A percentile compares a stretch with the other conserved stretches of the same genome.
These are phyloP conservation scores for Thalia dealbata DNA, from an alignment of 176 grass and related monocot genomes.

Conservation along the genomic window DNA sequence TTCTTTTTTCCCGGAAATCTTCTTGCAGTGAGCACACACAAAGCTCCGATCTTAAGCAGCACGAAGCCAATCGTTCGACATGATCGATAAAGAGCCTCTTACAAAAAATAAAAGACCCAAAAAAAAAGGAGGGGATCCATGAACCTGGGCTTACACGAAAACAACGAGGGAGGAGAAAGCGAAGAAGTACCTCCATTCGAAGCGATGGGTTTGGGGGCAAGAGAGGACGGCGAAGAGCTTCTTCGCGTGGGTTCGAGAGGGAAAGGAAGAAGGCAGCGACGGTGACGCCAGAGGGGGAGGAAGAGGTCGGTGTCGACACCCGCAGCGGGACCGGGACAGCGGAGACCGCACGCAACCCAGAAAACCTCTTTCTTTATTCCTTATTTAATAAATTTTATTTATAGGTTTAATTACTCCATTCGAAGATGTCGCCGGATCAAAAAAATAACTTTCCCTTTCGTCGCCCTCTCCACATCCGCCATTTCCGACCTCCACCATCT, in stretches of 20 bases:
- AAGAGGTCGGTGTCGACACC: not conserved
- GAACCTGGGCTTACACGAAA: not conserved
- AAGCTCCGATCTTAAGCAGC: not conserved
- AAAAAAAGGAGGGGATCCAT: not conserved
- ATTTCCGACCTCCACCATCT: too few species aligned
- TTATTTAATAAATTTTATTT: not conserved
- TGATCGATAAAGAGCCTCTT: not conserved
- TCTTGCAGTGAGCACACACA: not conserved
- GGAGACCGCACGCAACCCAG: not conserved
- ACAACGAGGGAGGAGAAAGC: not conserved
- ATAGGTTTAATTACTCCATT: not conserved
- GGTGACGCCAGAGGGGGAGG: not conserved
- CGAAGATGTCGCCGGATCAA: not conserved
- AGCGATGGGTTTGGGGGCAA: not conserved
- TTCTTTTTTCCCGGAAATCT: not conserved
- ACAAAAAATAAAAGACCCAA: not conserved
- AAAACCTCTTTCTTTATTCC: not conserved
- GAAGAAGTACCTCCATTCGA: constrained; percentile 6
- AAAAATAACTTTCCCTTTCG: not conserved
- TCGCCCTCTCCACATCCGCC: not conserved
- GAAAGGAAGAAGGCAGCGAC: not conserved
- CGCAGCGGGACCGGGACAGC: not conserved
- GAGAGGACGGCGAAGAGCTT: not conserved
- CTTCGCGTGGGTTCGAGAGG: not conserved
- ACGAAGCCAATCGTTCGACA: not conserved